Base-by-base conservation (phyloP, 176 grass and related monocot genomes). In the Zizania latifolia region DNA sequence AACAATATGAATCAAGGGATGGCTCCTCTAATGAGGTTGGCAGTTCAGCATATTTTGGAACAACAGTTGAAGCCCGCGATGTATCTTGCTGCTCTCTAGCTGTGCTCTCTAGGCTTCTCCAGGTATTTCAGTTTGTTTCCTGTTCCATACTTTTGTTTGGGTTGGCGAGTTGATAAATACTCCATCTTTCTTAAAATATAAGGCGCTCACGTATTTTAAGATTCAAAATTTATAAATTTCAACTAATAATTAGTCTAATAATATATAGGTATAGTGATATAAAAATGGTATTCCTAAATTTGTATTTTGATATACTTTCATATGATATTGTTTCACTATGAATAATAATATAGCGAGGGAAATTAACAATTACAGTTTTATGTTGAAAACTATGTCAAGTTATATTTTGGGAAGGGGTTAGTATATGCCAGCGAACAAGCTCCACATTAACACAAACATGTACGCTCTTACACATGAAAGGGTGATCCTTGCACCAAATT, bases 71-170 rank as follows among this genome's bases (percentile, higher is more conserved):
- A 76, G 28, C 0, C 0, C 45, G 35, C 37, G 54, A 72, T 59
- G 21, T 71, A 40, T 29, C 64, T 28, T 89, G 62, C 48, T 78
- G 70, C 57, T 81, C 71, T 46, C 13, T 75, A 8, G 77, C 27
- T 84, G 33, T 81, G 39, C 66, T 89, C 11, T 44, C 40, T 26
- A 81, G 77, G 58, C 86, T 89, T 59, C 58, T 81, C 77, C 77
- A 89, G 86, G 86, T 89, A 80, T 76, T 72, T 65, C 33, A 41
- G 16, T 17, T 0, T 38, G 71, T 38, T 67, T 51, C 36, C 44
- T 36, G 0, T 67, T 74, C 21, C 16, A 67, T 77, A 3, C 17
- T 84, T 72, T 45, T 54, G 26, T 71, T 72, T 58, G 26, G 2
- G 29, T 79, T 69, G 27, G 54, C 10, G 57, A 58, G 10, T 60